Conservation (phyloP, 1,139 yeast species). For the Magnusiomyces paraingens region DNA sequence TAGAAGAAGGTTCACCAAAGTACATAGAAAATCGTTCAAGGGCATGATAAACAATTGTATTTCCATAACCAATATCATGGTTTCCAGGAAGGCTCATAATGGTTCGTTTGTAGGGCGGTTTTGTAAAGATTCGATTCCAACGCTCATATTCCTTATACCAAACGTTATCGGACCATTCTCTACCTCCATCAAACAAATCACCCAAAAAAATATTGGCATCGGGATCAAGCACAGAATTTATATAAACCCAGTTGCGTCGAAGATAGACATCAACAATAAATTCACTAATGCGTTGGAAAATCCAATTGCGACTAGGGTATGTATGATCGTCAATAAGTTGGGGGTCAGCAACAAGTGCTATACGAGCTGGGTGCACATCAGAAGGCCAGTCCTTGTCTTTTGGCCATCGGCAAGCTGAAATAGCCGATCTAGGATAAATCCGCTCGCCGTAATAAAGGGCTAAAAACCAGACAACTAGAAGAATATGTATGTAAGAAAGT, state of each 20-base stretch:
- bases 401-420: slow-evolving; percentile 55
- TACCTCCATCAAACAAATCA: slow-evolving; percentile 90
- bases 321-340: slow-evolving; percentile 80
- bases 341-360: slow-evolving; percentile 84
- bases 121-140: slow-evolving; percentile 57
- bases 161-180: slow-evolving; percentile 66
- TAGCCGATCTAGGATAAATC: slow-evolving; percentile 43
- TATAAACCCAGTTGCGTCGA: slow-evolving; percentile 62
- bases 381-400: slow-evolving; percentile 52
- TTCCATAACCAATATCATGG: slow-evolving; percentile 92
- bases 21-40: slow-evolving; percentile 56
- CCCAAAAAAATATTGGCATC: slow-evolving; percentile 77
- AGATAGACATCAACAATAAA: slow-evolving; percentile 66
- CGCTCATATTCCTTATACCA: slow-evolving; percentile 74
- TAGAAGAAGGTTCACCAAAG: slow-evolving; percentile 66
- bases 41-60: slow-evolving; percentile 48
- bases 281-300: slow-evolving; percentile 32
- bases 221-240: slow-evolving; percentile 59
- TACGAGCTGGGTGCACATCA: slow-evolving; percentile 43
- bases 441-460: slow-evolving; percentile 58
- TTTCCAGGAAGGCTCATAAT: slow-evolving; percentile 74
- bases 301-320: slow-evolving; percentile 37
- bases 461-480: slow-evolving; percentile 42
- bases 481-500: slow-evolving; percentile 9
- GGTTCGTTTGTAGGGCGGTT: slow-evolving; percentile 41